phyloP scores from a whole-genome alignment of 2,329 filamentous ascomycete genomes.

The Sclerotinia trifoliorum region DNA sequence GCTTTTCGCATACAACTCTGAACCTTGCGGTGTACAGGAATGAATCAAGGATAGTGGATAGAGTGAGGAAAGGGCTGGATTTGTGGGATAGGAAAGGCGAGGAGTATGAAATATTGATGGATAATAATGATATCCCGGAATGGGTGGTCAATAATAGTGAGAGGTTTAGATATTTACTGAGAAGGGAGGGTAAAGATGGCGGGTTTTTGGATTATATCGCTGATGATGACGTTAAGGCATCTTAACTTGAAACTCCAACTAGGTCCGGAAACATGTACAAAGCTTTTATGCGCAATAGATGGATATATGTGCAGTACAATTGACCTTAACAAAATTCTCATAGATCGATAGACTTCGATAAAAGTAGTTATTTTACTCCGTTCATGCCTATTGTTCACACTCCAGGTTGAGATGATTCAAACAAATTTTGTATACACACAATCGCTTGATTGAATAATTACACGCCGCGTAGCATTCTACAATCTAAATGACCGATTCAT shows the following conservation, averaged over 20 bases:
- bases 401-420: neutral
- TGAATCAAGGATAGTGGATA: conserved; percentile 42
- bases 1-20: conserved; percentile 44
- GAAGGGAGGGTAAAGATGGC: conserved; percentile 29
- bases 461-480: conserved; percentile 12
- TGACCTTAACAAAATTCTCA: neutral
- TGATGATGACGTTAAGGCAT: neutral
- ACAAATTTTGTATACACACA: too few species aligned
- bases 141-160: conserved; percentile 39
- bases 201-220: conserved; percentile 29
- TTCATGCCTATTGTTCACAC: neutral
- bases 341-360: neutral
- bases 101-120: conserved; percentile 41
- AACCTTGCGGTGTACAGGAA: conserved; percentile 45
- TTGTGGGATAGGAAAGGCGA: conserved; percentile 42
- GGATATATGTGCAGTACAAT: neutral
- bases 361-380: neutral
- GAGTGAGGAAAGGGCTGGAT: conserved; percentile 46
- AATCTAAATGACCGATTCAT: conserved; percentile 14
- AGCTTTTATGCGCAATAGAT: neutral
- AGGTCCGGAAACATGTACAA: neutral
- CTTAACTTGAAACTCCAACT: neutral
- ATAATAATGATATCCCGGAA: conserved; percentile 45
- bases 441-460: neutral
- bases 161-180: conserved; percentile 30